Base-by-base conservation (phyloP, 2,329 filamentous ascomycete genomes). In the Fusarium devonianum region DNA sequence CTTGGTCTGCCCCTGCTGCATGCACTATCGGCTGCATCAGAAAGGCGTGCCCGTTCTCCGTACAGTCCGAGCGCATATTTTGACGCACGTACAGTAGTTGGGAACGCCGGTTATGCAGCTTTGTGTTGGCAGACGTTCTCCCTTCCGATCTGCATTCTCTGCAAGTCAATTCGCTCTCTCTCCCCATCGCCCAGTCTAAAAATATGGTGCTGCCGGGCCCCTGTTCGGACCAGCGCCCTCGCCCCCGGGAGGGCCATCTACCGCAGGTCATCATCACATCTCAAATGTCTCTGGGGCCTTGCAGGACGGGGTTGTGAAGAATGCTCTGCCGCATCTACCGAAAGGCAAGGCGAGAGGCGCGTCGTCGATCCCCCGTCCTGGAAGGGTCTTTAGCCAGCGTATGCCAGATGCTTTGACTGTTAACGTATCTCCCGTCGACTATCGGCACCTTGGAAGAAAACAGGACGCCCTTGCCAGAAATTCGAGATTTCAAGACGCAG, bases 1-100 rank as follows among this genome's bases (percentile, higher is more conserved):
- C 38, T 34, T 49, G 45, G 25, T 40, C 40, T 49, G 41, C 33
- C 25, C 30, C 44, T 47, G 32, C 43, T 54, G 43, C 21, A 35
- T 40, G 23, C 48, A 48, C 37, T 53, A 48, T 53, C 36, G 33
- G 43, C 22, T 43, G 26, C 37, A 43, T 22, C 32, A 36, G 32
- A 28, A 45, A 41, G 45, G 43, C 56, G 55, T n/a, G n/a, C n/a
- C n/a, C n/a, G n/a, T n/a, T n/a, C n/a, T n/a, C n/a, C n/a, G n/a
- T n/a, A n/a, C n/a, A n/a, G n/a, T n/a, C n/a, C n/a, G n/a, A n/a
- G n/a, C 43, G 46, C 37, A 28, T 29, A 5, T 25, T 8, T 21
- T 48, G 38, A 36, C 43, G 29, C 16, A 25, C n/a, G n/a, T n/a
- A n/a, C n/a, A 35, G 30, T 35, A 37, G 42, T 40, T 47, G 35